Evolutionary conservation across 2,329 filamentous ascomycete species (phyloP), one percentile per base, ranked within the genome.

Genomic region (Dactylellina leptospora): DNA sequence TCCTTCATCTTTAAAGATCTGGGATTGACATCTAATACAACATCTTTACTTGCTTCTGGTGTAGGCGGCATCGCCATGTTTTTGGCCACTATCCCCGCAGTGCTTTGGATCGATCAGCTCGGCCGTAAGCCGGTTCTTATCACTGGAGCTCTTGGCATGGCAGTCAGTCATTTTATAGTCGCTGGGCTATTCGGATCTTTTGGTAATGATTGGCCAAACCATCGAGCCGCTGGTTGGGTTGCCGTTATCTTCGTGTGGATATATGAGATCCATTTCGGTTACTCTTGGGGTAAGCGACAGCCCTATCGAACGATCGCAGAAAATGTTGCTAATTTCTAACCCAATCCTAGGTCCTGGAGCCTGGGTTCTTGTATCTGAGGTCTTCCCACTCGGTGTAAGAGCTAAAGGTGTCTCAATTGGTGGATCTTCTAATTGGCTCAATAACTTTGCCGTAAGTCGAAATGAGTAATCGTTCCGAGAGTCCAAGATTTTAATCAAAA

Each of bases 21-120:
- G 0, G 83, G 83, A 2, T 77, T 84, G 13, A 79, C 79, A 0
- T 77, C 77, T 1, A 84, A 81, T 68, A 82, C 83, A 0, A 80
- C 79, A 0, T 86, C 85, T 0, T 82, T 91, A 0, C 81, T 91
- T 1, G 88, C 88, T 0, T 91, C 88, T 0, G 89, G 88, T 1
- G 88, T 90, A 0, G 88, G 90, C 3, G 88, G 88, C 1, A 87
- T 91, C 40, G 85, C 86, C 73, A 88, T 90, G 85, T 88, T 90
- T 75, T 74, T 90, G 72, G 84, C 85, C 20, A 90, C 88, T 0
- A 69, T 79, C 1, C 81, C 81, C 4, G 82, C 81, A 53, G 76
- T 85, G 23, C 84, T 80, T 78, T 83, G 81, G 0, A 82, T 84
- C 78, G 83, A 85, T 74, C 78, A 78, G 4, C 77, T 83, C 40